Base-by-base conservation (phyloP, 2,329 filamentous ascomycete genomes). In the Chaetomiaceae sp. region DNA sequence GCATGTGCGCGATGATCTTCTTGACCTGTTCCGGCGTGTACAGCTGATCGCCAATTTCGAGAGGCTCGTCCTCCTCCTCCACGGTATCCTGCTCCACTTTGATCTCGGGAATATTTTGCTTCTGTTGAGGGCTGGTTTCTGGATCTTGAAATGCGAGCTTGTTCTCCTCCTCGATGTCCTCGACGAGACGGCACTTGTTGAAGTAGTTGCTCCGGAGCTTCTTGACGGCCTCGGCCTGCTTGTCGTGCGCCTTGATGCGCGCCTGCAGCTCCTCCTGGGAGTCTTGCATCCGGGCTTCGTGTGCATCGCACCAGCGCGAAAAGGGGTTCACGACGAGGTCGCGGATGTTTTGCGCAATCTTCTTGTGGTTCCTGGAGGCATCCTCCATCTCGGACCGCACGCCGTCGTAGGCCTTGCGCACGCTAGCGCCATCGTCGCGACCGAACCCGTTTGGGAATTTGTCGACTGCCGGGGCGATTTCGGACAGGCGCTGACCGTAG, bases 151-250 rank as follows among this genome's bases (percentile, higher is more conserved):
- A 98, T 32, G 90, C 93, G 45, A 98, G 78, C 69, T 98, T 97
- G 66, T 96, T 95, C 72, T 98, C 94, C 68, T 98, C 93, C 65
- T 98, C 93, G 50, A 97, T 71, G 63, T 98, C 93, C 65, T 98
- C 94, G 6, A 97, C 85, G 52, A 96, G 73, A 40, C 94, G 84
- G 65, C 93, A 98, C 70, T 97, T 98, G 74, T 97, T 98, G 77
- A 97, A 97, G 69, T 98, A 98, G 58, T 88, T 86, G 66, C 87
- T 95, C 54, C 93, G 83, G 58, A 96, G 79, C 70, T 97, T 97
- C 75, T 89, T 88, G 51, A 95, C 88, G 17, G 78, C 67, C 52
- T 98, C 93, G 48, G 86, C 84, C 67, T 98, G 94, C 56, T 86
- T 87, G 63, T 95, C 88, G 66, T 97, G 89, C 51, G 86, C 79